Evolutionary conservation across 2,329 filamentous ascomycete genomes (phyloP), one percentile per base, ranked within the genome.

Genomic region (Colletotrichum nymphaeae): DNA sequence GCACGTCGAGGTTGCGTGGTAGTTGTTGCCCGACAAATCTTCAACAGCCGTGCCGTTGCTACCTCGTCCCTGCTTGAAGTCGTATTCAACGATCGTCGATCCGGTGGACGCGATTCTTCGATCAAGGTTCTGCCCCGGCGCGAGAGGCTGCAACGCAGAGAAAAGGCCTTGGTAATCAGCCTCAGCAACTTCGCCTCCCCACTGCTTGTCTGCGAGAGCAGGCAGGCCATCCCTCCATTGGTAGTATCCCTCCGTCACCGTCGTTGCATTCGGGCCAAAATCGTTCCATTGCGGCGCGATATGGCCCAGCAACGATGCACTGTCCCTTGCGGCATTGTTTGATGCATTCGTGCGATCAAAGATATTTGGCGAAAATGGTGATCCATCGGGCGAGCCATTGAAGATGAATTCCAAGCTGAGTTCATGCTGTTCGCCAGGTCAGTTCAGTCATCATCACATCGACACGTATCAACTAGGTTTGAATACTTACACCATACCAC

Each of bases 261-360:
- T 76, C n/a, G 72, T 77, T 1, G 78, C 74, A 46, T 78, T 79
- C 1, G 74, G 67, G 1, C 78, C 78, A 22, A 73, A 75, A 58
- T 78, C 78, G 37, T 78, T 79, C 78, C 78, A 79, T 14, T 76
- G 60, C 3, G 78, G 75, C 14, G 74, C 59, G 12, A 79, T 76
- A 11, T 76, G 74, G 6, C 78, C 78, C 11, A 74, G 67, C 1
- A 79, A 35, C 16, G 63, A 60, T 9, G 70, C 53, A 2, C 75
- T 75, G 16, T 76, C 57, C 2, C 71, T 62, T 1, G 67, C 57
- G 3, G 75, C 67, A 26, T 79, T 79, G 8, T 76, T 74, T 1
- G 73, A 32, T 2, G 68, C 59, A 14, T 77, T 76, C 4, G 55
- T 72, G 22, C 63, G 60, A 63, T 76, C 77, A 32, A 79, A 78